These are phyloP conservation scores for Annulohypoxylon stygium DNA, from an alignment of 495 filamentous ascomycete species.

Conservation along the genomic window DNA sequence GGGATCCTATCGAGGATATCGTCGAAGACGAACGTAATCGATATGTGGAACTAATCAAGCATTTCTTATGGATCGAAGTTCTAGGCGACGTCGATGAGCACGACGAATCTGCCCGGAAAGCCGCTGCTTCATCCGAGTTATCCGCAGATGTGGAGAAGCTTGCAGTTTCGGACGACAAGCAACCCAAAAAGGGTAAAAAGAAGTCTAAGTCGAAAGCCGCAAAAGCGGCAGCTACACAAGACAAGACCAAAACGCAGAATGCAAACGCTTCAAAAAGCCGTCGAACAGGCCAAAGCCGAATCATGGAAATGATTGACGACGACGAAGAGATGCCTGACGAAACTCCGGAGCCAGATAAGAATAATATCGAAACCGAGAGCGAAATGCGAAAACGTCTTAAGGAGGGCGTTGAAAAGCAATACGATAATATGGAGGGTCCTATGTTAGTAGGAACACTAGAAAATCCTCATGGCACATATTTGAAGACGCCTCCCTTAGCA, in stretches of 20 bases:
- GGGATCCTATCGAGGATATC: slow-evolving; percentile 68
- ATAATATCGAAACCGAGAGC: slow-evolving; percentile 57
- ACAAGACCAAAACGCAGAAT: slow-evolving; percentile 19
- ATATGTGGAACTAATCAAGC: slow-evolving; percentile 59
- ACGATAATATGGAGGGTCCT: slow-evolving; percentile 49
- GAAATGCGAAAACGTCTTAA: slow-evolving; percentile 57
- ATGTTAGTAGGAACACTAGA: slow-evolving; percentile 58
- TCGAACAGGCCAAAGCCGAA: slow-evolving; percentile 38
- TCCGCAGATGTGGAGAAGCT: slow-evolving; percentile 17
- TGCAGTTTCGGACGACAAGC: slow-evolving; percentile 38
- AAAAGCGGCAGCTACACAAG: slow-evolving; percentile 19
- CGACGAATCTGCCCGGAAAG: slow-evolving; percentile 31
- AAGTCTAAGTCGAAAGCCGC: slow-evolving; percentile 52
- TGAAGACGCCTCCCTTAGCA: slow-evolving; percentile 53
- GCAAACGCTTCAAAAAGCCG: slow-evolving; percentile 17
- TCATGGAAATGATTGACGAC: slow-evolving; percentile 37
- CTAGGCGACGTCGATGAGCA: slow-evolving; percentile 28
- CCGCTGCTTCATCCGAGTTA: slow-evolving; percentile 23
- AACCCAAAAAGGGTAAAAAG: slow-evolving; percentile 56
- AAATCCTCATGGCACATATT: slow-evolving; percentile 53
- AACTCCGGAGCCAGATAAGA: slow-evolving; percentile 52
- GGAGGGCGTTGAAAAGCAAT: slow-evolving; percentile 57
- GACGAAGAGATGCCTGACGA: slow-evolving; percentile 16
- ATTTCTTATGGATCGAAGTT: slow-evolving; percentile 60
- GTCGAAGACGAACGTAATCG: slow-evolving; percentile 60